These are phyloP conservation scores for Yamadazyma scolyti DNA, from an alignment of 805 yeast species.

Conservation along the genomic window DNA sequence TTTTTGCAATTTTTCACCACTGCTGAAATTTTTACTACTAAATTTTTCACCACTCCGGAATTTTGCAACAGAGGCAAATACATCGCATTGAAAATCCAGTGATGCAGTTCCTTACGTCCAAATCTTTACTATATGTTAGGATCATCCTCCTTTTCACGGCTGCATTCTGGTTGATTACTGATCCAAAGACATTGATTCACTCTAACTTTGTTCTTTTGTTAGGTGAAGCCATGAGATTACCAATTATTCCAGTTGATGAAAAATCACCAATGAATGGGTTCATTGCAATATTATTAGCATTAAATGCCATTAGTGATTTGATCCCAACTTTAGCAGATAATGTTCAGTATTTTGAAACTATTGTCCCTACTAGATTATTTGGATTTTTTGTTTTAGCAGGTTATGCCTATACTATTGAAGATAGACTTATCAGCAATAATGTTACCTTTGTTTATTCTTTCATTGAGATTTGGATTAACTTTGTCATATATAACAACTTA, in stretches of 20 bases:
- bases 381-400: constrained; percentile 48
- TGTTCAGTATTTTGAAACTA: constrained; percentile 51
- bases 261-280: constrained; percentile 48
- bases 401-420: constrained; percentile 44
- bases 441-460: constrained; percentile 57
- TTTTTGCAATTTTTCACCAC: too few relatives aligned
- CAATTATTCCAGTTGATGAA: constrained; percentile 24
- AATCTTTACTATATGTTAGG: constrained; percentile 45
- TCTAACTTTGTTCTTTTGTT: constrained; percentile 48
- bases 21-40: too few relatives aligned
- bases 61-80: too few relatives aligned
- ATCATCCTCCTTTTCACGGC: constrained; percentile 41
- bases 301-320: constrained; percentile 50
- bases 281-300: constrained; percentile 42
- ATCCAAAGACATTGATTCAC: constrained; percentile 41
- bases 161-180: constrained; percentile 45
- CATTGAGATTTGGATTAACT: constrained; percentile 67
- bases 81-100: too few relatives aligned
- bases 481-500: constrained; percentile 56
- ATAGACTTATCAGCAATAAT: constrained; percentile 54
- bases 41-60: constrained; percentile 32
- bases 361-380: constrained; percentile 56
- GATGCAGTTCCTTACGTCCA: constrained; percentile 54
- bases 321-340: constrained; percentile 54
- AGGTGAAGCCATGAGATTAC: constrained; percentile 57